phyloP scores from a whole-genome alignment of 257 asterid species.

The Cordia subcordata region DNA sequence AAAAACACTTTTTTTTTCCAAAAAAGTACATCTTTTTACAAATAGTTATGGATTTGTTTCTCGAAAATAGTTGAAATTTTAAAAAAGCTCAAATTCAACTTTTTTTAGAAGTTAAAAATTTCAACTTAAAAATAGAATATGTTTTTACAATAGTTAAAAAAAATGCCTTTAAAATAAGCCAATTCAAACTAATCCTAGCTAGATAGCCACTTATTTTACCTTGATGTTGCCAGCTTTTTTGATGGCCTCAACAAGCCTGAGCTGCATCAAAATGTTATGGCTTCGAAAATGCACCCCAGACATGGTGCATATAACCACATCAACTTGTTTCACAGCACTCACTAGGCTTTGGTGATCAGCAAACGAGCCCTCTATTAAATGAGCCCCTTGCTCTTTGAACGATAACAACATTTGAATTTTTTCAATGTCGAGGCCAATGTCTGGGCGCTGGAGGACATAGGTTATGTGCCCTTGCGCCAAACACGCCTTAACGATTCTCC shows the following conservation, averaged over 20 bases:
- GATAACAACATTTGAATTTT: constrained; percentile 56
- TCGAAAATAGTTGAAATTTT: too few relatives aligned
- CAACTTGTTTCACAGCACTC: constrained; percentile 68
- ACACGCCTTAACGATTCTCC: constrained; percentile 65
- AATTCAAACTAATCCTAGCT: too few relatives aligned
- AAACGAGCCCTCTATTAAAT: constrained; percentile 60
- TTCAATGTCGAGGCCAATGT: constrained; percentile 68
- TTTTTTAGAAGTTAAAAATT: too few relatives aligned
- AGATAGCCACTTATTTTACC: too few relatives aligned
- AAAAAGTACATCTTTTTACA: too few relatives aligned
- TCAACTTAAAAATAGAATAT: too few relatives aligned
- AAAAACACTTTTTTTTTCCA: too few relatives aligned
- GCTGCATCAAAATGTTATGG: constrained; percentile 65
- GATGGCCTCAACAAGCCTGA: constrained; percentile 70
- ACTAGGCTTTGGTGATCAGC: constrained; percentile 68
- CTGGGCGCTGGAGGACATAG: constrained; percentile 54
- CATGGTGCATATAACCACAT: constrained; percentile 78
- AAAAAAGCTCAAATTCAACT: too few relatives aligned
- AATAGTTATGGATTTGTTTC: too few relatives aligned
- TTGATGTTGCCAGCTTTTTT: constrained; percentile 82
- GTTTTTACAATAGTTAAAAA: too few relatives aligned
- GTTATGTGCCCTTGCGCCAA: constrained; percentile 70
- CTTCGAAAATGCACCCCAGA: constrained; percentile 81
- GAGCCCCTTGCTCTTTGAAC: constrained; percentile 65
- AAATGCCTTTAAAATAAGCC: too few relatives aligned